Base-by-base conservation (phyloP, 129 eudicot species). In the Arctium minus region DNA sequence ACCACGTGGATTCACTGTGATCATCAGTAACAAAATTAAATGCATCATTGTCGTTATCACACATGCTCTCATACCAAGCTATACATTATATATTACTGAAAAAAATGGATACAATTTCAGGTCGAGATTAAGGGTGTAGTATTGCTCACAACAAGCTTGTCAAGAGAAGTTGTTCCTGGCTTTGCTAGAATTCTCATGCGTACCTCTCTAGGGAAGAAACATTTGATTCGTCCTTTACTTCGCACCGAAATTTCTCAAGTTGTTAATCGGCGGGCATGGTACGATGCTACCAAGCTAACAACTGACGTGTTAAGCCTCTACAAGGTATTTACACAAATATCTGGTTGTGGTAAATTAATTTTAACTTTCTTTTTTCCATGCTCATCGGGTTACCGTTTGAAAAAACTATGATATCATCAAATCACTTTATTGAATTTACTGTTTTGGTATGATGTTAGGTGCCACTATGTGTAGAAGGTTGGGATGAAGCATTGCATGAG, bases 401-500 rank as follows among this genome's bases (percentile, higher is more conserved):
- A 46, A 46, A 10, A 10, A 15, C 3, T 78, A 64, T 17, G 69
- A 35, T 37, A 4, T 18, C 12, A 27, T 37, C 73, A 71, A 36
- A 33, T 6, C 9, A 6, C 8, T 32, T 15, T 27, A 31, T 42
- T 75, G 80, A 73, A 11, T 50, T 70, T 36, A 70, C 9, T 44
- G 76, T 35, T 83, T 53, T 56, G 62, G 64, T 79, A 18, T 79
- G 80, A 36, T 13, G 73, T 85, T 89, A 96, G 99, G 96, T 96
- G 69, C 99, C 99, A 83, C 80, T 96, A 46, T 88, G 90, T 75
- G 91, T 92, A 68, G 98, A 96, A 85, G 97, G 98, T 36, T 96
- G 98, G 98, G 98, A 93, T 86, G 98, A 90, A 82, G 97, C 98
- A 29, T 91, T 96, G 53, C 97, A 96, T 87, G 99, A 96, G 89